Evolutionary conservation across 306 rosid species (phyloP).

Genomic region (Macrotyloma uniflorum): DNA sequence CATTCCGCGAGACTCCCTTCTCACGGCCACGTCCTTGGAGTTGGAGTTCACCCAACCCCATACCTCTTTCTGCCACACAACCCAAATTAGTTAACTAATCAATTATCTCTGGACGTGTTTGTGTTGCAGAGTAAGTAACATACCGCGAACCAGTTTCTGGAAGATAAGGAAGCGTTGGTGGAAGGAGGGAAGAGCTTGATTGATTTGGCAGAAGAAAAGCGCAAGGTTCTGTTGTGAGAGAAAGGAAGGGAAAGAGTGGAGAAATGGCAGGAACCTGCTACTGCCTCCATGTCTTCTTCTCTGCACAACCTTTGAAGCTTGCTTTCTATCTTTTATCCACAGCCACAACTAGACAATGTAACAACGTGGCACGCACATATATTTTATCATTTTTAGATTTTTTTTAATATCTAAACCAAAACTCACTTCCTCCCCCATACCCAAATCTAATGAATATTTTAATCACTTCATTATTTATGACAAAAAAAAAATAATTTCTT

Average conservation of each 20-base stretch:
- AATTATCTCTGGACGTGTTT: background rate
- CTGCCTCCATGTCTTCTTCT: conserved; percentile 65
- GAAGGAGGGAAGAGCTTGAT: conserved; percentile 53
- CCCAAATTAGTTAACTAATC: background rate
- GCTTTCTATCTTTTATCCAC: conserved; percentile 48
- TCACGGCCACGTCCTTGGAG: conserved; percentile 48
- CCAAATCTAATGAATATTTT: no score
- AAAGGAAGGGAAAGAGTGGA: conserved; percentile 48
- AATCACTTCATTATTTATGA: no score
- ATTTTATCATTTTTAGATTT: no score
- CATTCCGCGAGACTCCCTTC: conserved; percentile 55
- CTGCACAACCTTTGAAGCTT: background rate
- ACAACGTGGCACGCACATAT: conserved; percentile 6
- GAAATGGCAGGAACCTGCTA: conserved; percentile 77
- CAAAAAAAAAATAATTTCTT: no score
- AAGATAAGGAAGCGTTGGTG: conserved; percentile 56
- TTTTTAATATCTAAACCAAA: no score
- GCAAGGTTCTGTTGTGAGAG: conserved; percentile 28
- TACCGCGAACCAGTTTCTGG: conserved; percentile 74
- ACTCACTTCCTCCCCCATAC: no score
- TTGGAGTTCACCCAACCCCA: conserved; percentile 91
- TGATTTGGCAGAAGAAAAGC: conserved; percentile 36
- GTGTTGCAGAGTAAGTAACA: background rate
- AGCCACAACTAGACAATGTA: background rate
- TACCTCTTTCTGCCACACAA: conserved; percentile 63